Evolutionary conservation across 148 eudicot species (phyloP).

Genomic region (Persicaria tinctoria): DNA sequence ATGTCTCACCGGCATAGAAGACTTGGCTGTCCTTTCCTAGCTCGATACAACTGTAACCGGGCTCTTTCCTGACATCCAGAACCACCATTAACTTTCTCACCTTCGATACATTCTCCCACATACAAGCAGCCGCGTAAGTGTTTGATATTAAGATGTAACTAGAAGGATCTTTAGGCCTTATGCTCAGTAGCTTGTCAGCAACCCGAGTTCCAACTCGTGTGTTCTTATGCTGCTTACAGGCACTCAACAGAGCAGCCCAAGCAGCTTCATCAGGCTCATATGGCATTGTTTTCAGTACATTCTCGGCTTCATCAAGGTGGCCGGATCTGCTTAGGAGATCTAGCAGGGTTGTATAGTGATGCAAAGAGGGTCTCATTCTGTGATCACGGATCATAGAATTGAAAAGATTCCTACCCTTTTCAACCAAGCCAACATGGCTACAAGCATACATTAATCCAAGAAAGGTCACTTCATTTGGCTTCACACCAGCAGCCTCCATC

Average conservation of each 20-base stretch:
- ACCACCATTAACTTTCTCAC: constrained; percentile 49
- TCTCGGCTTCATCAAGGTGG: constrained; percentile 56
- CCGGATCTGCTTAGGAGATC: constrained; percentile 70
- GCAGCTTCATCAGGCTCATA: constrained; percentile 67
- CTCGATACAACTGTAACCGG: constrained; percentile 62
- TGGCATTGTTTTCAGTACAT: constrained; percentile 52
- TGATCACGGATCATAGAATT: constrained; percentile 46
- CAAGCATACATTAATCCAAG: constrained; percentile 68
- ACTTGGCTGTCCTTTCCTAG: constrained; percentile 48
- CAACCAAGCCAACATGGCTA: constrained; percentile 67
- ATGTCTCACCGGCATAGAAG: constrained; percentile 56
- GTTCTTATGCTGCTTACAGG: constrained; percentile 46
- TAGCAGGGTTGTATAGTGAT: constrained; percentile 61
- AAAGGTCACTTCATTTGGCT: constrained; percentile 68
- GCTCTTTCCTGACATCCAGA: constrained; percentile 47
- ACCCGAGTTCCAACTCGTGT: constrained; percentile 37
- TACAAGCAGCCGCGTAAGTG: constrained; percentile 46
- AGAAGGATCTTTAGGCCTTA: constrained; percentile 52
- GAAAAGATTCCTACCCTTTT: constrained; percentile 46
- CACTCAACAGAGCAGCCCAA: constrained; percentile 66
- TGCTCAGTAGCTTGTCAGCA: constrained; percentile 41
- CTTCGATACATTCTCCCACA: constrained; percentile 49
- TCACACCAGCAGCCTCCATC: constrained; percentile 45
- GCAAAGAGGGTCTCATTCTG: constrained; percentile 49
- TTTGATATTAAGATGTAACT: constrained; percentile 53